A percentile compares a stretch with the other conserved stretches of the same genome.
phyloP scores from a whole-genome alignment of 2,329 filamentous ascomycete genomes.

The Amauroascus niger region DNA sequence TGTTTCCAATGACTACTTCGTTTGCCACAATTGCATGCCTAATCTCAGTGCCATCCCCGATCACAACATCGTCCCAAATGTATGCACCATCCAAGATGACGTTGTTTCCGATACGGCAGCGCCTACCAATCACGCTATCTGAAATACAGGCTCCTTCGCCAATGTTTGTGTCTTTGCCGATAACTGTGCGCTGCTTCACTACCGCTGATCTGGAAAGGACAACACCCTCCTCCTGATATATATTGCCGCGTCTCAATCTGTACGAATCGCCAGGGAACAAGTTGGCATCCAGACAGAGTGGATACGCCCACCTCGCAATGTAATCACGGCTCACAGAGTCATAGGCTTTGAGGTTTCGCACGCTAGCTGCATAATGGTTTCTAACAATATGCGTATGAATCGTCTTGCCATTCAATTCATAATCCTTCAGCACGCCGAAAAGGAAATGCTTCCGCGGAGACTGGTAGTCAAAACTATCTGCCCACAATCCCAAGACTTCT shows the following conservation, averaged over 20 bases:
- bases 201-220: constrained; percentile 62
- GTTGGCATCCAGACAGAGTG: constrained; percentile 82
- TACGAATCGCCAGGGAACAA: constrained; percentile 69
- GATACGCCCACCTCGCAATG: constrained; percentile 78
- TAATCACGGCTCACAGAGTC: constrained; percentile 80
- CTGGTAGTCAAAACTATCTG: constrained; percentile 96
- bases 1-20: constrained; percentile 59
- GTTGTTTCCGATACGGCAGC: constrained; percentile 78
- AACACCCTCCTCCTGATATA: constrained; percentile 72
- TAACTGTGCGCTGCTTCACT: constrained; percentile 58
- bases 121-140: constrained; percentile 70
- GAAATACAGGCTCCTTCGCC: constrained; percentile 60
- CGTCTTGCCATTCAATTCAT: constrained; percentile 93
- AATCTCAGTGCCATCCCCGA: constrained; percentile 65
- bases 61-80: constrained; percentile 73
- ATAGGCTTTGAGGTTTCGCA: constrained; percentile 78
- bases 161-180: constrained; percentile 67
- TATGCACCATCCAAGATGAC: constrained; percentile 70
- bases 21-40: constrained; percentile 67
- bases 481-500: constrained; percentile 89
- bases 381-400: constrained; percentile 81
- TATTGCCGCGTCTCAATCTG: constrained; percentile 55
- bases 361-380: constrained; percentile 76
- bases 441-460: constrained; percentile 79
- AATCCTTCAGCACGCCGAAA: constrained; percentile 88